Percentiles rank a stretch among this genome's conserved stretches.
phyloP scores from a whole-genome alignment of 306 rosid genomes.

The Trifolium pratense region DNA sequence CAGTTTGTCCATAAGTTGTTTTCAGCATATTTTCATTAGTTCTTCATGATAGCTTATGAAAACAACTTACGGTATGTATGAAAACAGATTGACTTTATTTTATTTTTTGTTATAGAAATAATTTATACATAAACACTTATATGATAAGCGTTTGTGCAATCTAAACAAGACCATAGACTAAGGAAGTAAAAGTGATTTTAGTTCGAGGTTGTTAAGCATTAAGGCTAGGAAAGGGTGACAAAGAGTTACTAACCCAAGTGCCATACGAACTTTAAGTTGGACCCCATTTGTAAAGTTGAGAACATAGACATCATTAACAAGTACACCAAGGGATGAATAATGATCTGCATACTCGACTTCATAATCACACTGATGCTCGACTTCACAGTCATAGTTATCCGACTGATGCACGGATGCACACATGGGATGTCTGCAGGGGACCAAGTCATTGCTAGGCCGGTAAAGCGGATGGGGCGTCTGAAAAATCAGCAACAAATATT shows the following conservation, averaged over 20 bases:
- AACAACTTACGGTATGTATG: neutral
- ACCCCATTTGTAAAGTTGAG: conserved; percentile 73
- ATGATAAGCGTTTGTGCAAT: neutral
- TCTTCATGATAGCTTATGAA: neutral
- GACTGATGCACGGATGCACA: conserved; percentile 64
- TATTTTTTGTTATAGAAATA: neutral
- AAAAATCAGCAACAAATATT: conserved; percentile 38
- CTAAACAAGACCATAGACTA: neutral
- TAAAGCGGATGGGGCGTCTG: conserved; percentile 93
- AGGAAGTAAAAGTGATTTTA: conserved; percentile 13
- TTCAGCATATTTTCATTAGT: neutral
- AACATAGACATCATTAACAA: conserved; percentile 70
- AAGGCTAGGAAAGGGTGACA: conserved; percentile 12
- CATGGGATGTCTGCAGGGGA: conserved; percentile 66
- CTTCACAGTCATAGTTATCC: conserved; percentile 54
- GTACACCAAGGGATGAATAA: conserved; percentile 87
- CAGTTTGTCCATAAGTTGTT: neutral
- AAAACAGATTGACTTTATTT: neutral
- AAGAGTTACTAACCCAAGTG: conserved; percentile 71
- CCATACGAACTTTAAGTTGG: conserved; percentile 65
- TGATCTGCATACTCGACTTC: conserved; percentile 88
- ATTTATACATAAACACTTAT: neutral
- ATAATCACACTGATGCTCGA: conserved; percentile 82
- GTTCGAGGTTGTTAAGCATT: neutral
- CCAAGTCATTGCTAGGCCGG: conserved; percentile 73